Percentiles rank a stretch among this genome's conserved stretches.
Evolutionary conservation across 805 yeast genomes (phyloP).

Genomic region (Ogataea angusta): DNA sequence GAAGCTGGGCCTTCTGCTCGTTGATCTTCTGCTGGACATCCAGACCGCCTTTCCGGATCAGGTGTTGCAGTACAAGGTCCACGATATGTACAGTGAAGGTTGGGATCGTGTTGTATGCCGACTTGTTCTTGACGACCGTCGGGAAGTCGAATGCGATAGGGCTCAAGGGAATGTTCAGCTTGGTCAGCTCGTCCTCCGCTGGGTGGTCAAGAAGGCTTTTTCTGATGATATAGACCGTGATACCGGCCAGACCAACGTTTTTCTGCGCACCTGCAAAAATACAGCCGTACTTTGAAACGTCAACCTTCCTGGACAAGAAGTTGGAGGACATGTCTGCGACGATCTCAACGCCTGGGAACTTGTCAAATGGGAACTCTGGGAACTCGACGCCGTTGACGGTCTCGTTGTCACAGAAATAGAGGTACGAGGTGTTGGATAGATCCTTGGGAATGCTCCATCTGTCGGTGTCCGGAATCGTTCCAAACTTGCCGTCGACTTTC

Average conservation of each 20-base stretch:
- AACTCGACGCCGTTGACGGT: slow-evolving; percentile 95
- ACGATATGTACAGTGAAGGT: slow-evolving; percentile 87
- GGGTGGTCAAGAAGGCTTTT: slow-evolving; percentile 71
- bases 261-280: slow-evolving; percentile 98
- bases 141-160: slow-evolving; percentile 92
- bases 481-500: slow-evolving; percentile 53
- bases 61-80: slow-evolving; percentile 66
- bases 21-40: slow-evolving; percentile 55
- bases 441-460: slow-evolving; percentile 64
- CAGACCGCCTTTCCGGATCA: slow-evolving; percentile 72
- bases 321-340: slow-evolving; percentile 96
- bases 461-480: slow-evolving; percentile 60
- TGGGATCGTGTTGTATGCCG: slow-evolving; percentile 95
- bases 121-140: slow-evolving; percentile 79
- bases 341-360: slow-evolving; percentile 67
- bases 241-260: slow-evolving; percentile 95
- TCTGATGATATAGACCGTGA: slow-evolving; percentile 86
- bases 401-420: slow-evolving; percentile 94
- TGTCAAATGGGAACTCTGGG: slow-evolving; percentile 44
- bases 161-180: slow-evolving; percentile 65
- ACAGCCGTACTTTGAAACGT: slow-evolving; percentile 80
- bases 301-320: slow-evolving; percentile 76
- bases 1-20: slow-evolving; percentile 53
- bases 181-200: slow-evolving; percentile 54
- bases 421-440: slow-evolving; percentile 67